Conservation (phyloP, 495 filamentous ascomycete species). For the Neurospora intermedia region DNA sequence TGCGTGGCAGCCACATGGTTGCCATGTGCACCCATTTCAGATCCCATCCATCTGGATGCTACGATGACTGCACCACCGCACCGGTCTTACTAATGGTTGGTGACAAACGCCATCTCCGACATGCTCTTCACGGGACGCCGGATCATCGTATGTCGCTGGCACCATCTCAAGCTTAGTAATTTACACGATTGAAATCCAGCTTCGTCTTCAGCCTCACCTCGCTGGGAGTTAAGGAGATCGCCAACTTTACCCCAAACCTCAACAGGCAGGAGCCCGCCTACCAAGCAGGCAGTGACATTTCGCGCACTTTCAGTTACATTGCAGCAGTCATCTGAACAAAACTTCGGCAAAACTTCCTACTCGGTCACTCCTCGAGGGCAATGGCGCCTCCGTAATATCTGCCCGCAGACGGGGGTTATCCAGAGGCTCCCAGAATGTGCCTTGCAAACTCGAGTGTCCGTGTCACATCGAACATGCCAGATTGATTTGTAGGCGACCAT, state of each 20-base stretch:
- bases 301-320: background rate
- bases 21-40: background rate
- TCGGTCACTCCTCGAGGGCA: background rate
- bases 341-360: background rate
- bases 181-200: background rate
- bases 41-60: background rate
- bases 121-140: background rate
- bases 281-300: background rate
- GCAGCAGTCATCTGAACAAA: background rate
- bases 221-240: background rate
- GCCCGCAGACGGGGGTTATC: background rate
- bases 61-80: background rate
- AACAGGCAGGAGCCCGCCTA: background rate
- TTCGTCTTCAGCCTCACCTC: background rate
- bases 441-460: background rate
- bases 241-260: background rate
- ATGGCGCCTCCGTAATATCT: background rate
- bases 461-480: background rate
- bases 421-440: background rate
- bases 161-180: background rate
- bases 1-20: background rate
- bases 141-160: background rate
- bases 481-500: background rate
- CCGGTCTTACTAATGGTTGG: background rate
- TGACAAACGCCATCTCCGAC: background rate